Evolutionary conservation across 768 basidiomycete species (phyloP).

Genomic region (Tulasnella sp.): DNA sequence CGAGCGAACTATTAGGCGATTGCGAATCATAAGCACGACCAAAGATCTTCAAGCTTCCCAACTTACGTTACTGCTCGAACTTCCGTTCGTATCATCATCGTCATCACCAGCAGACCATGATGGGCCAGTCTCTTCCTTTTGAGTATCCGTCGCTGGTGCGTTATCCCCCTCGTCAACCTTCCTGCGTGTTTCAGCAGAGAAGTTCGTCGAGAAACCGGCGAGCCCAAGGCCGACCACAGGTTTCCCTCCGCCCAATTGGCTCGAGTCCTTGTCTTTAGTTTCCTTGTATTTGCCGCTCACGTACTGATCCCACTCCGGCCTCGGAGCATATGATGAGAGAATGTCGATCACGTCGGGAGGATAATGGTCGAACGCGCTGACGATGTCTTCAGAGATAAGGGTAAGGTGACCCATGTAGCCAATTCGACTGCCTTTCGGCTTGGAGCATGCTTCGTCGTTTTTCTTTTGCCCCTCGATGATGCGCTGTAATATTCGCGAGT

Average conservation of each 20-base stretch:
- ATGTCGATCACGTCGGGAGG: conserved; percentile 68
- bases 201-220: conserved; percentile 36
- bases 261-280: conserved; percentile 75
- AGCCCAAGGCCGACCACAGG: conserved; percentile 48
- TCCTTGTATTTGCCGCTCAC: conserved; percentile 81
- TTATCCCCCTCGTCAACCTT: conserved; percentile 66
- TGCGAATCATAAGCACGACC: conserved; percentile 42
- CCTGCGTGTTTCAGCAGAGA: conserved; percentile 46
- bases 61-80: background rate
- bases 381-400: conserved; percentile 91
- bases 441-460: conserved; percentile 69
- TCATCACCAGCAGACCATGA: background rate
- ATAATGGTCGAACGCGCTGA: conserved; percentile 83
- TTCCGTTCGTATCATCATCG: background rate
- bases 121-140: conserved; percentile 30
- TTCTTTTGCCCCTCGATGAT: conserved; percentile 80
- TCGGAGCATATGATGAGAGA: conserved; percentile 66
- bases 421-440: conserved; percentile 72
- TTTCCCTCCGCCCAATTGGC: conserved; percentile 81
- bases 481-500: conserved; percentile 74
- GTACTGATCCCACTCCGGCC: conserved; percentile 83
- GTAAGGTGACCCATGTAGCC: conserved; percentile 98
- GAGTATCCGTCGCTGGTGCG: conserved; percentile 33
- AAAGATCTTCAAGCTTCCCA: conserved; percentile 3
- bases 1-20: conserved; percentile 60